Percentiles rank a stretch among this genome's conserved stretches.
phyloP scores from a whole-genome alignment of 225 moss, liverwort and hornwort genomes.

The Marchantia polymorpha region DNA sequence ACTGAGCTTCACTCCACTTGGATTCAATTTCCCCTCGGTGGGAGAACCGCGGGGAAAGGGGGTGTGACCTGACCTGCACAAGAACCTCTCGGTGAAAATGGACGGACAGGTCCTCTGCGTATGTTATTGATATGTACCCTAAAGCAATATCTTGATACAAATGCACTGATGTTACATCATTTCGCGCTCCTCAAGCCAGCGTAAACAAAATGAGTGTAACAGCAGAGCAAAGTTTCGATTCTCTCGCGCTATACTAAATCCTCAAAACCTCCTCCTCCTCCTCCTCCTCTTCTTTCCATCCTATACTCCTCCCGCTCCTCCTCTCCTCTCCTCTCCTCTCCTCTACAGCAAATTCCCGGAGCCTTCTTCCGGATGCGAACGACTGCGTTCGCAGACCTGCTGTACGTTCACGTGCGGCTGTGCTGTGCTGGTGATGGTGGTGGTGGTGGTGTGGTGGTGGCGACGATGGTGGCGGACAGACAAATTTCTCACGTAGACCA shows the following conservation, averaged over 20 bases:
- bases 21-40: neutral
- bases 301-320: neutral
- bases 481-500: neutral
- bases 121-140: conserved; percentile 29
- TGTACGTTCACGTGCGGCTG: neutral
- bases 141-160: conserved; percentile 27
- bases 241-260: conserved; percentile 25
- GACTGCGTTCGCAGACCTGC: neutral
- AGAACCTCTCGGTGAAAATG: conserved; percentile 17
- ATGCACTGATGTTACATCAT: conserved; percentile 73
- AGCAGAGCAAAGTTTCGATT: conserved; percentile 43
- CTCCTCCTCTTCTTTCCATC: neutral
- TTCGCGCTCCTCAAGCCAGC: conserved; percentile 56
- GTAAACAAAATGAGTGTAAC: conserved; percentile 75
- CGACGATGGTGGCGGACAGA: neutral
- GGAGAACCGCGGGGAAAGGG: neutral
- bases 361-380: neutral
- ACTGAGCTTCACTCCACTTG: neutral
- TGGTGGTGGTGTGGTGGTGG: neutral
- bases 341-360: conserved; percentile 17
- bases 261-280: conserved; percentile 28
- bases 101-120: conserved; percentile 24
- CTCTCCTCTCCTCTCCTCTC: neutral
- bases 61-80: conserved; percentile 6
- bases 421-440: neutral